A percentile compares a stretch with the other conserved stretches of the same genome.
Conservation (phyloP, 441 rosid genomes). For the Erysimum pusillum region DNA sequence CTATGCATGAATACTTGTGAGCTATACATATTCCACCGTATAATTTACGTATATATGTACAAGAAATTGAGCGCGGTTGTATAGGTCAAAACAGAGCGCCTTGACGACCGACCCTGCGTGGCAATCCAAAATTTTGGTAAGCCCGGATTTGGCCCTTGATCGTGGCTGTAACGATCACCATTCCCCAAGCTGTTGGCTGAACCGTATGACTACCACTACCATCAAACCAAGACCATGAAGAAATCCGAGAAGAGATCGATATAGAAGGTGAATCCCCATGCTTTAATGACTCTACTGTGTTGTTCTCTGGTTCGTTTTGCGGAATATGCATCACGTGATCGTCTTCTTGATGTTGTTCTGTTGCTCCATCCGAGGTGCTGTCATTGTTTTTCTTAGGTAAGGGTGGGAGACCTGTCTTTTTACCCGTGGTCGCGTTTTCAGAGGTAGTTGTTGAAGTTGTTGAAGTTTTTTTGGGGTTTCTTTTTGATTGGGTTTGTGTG, state of each 20-base stretch:
- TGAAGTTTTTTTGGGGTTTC: conserved; percentile 55
- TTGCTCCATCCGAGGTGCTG: conserved; percentile 38
- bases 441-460: conserved; percentile 22
- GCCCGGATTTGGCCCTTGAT: conserved; percentile 82
- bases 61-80: neutral
- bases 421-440: conserved; percentile 39
- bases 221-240: conserved; percentile 73
- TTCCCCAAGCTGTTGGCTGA: conserved; percentile 89
- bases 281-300: conserved; percentile 49
- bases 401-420: conserved; percentile 67
- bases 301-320: conserved; percentile 49
- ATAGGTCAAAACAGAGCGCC: conserved; percentile 59
- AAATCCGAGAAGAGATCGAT: conserved; percentile 52
- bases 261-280: conserved; percentile 47
- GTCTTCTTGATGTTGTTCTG: conserved; percentile 50
- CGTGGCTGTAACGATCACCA: conserved; percentile 89
- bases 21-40: conserved; percentile 21
- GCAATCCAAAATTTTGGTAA: conserved; percentile 88
- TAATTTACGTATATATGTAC: conserved; percentile 19
- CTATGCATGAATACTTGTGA: conserved; percentile 25
- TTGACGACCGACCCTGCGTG: conserved; percentile 76
- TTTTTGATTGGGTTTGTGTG: conserved; percentile 53
- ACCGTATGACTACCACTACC: conserved; percentile 50
- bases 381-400: conserved; percentile 78
- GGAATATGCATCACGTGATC: conserved; percentile 51